Percentiles rank a stretch among this genome's conserved stretches.
phyloP scores from a whole-genome alignment of 1,284 basidiomycete genomes.

The Rhodotorula mucilaginosa region DNA sequence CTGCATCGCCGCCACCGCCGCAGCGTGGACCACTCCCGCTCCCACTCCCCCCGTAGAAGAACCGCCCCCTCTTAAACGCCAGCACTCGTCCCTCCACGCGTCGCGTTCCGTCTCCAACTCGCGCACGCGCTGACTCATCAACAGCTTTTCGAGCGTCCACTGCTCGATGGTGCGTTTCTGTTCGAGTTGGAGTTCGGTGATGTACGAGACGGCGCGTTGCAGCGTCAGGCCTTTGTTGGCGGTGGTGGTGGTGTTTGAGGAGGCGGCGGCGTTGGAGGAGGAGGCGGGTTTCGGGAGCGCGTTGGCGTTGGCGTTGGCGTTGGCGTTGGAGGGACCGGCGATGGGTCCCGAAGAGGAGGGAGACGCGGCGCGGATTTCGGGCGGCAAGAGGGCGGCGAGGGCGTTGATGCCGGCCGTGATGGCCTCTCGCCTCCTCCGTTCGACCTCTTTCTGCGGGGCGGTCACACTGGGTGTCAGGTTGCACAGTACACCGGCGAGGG shows the following conservation, averaged over 20 bases:
- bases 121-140: neutral
- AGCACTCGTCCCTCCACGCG: neutral
- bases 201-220: neutral
- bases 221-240: constrained; percentile 2
- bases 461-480: no score
- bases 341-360: neutral
- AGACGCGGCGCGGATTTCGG: neutral
- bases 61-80: neutral
- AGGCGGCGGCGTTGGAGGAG: neutral
- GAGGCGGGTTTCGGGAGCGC: neutral
- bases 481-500: no score
- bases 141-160: constrained; percentile 12
- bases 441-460: constrained; percentile 10
- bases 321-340: neutral
- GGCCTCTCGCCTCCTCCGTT: constrained; percentile 3
- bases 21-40: no score
- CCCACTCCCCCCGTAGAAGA: no score
- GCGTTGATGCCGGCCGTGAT: constrained; percentile 7
- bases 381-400: neutral
- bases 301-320: neutral
- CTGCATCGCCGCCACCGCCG: no score
- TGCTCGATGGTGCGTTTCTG: constrained; percentile 5
- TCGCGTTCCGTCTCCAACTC: neutral
- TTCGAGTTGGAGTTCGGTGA: constrained; percentile 1
- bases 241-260: neutral